Evolutionary conservation across 805 yeast genomes (phyloP).

Genomic region (Nakazawaea pomicola): DNA sequence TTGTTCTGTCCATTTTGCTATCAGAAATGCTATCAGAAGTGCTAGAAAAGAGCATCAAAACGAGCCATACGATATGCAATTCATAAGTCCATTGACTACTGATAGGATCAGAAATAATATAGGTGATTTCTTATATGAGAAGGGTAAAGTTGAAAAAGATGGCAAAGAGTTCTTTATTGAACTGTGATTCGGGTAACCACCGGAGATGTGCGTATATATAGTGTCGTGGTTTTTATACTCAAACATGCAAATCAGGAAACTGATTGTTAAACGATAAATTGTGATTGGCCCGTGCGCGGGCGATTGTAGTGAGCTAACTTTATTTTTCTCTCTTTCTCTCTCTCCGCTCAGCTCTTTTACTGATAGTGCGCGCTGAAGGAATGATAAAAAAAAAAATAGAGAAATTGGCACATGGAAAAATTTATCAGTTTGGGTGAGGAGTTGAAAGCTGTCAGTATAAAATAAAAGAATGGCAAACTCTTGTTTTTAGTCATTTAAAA

Average conservation of each 20-base stretch:
- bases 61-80: conserved; percentile 15
- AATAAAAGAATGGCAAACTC: no score
- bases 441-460: background rate
- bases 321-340: background rate
- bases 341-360: background rate
- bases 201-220: no score
- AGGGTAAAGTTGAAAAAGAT: conserved; percentile 25
- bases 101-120: conserved; percentile 36
- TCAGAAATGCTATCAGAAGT: conserved; percentile 35
- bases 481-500: no score
- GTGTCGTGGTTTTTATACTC: no score
- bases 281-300: conserved; percentile 6
- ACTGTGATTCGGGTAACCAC: no score
- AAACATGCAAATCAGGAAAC: no score
- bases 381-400: no score
- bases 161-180: conserved; percentile 31
- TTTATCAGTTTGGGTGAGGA: background rate
- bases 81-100: conserved; percentile 37
- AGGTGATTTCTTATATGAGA: conserved; percentile 30
- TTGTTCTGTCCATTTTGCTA: conserved; percentile 35
- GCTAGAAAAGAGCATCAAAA: conserved; percentile 32
- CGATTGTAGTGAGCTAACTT: no score
- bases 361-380: background rate
- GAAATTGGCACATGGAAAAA: conserved; percentile 1
- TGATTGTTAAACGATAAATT: background rate